Evolutionary conservation across 2,329 filamentous ascomycete genomes (phyloP), one percentile per base, ranked within the genome.

Genomic region (Colletotrichum sp.): DNA sequence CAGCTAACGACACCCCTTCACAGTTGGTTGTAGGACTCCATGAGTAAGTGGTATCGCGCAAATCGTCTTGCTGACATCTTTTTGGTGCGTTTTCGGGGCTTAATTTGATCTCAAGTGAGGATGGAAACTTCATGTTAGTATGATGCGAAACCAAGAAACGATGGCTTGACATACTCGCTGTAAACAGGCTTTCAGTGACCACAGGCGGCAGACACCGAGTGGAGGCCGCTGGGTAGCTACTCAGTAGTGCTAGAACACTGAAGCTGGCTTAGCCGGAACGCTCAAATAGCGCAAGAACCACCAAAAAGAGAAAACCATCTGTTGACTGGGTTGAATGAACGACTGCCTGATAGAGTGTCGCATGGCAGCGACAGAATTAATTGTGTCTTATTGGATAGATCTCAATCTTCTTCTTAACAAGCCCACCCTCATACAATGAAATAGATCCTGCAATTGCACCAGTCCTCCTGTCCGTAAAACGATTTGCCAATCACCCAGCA

Each of bases 1-100:
- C 93, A 80, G 44, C 44, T 49, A 49, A 49, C 9, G 9, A 49
- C 44, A 49, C 44, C 44, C 44, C 44, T 49, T 22, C 9, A n/a
- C 4, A 44, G 39, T 22, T 4, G 4, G 1, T 12, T 0, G 19
- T 12, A 22, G 44, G 11, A 49, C 9, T 12, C 39, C 3, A 44
- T 44, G 8, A 8, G 8, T 44, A n/a, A 19, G 5, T 6, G 16
- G 16, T 9, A n/a, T 44, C 5, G 39, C 39, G 39, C 19, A n/a
- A 2, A n/a, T 6, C 1, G n/a, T 44, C 2, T n/a, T 44, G 16
- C 16, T n/a, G 8, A 9, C 19, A 44, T n/a, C 5, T 3, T 19
- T 3, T 44, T 44, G 16, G 19, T 4, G 36, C 11, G 36, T 44
- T 11, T 0, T 19, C 8, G 8, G 16, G 16, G 39, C n/a, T n/a